A percentile compares a stretch with the other conserved stretches of the same genome.
phyloP scores from a whole-genome alignment of 495 filamentous ascomycete genomes.

The Talaromyces liani region DNA sequence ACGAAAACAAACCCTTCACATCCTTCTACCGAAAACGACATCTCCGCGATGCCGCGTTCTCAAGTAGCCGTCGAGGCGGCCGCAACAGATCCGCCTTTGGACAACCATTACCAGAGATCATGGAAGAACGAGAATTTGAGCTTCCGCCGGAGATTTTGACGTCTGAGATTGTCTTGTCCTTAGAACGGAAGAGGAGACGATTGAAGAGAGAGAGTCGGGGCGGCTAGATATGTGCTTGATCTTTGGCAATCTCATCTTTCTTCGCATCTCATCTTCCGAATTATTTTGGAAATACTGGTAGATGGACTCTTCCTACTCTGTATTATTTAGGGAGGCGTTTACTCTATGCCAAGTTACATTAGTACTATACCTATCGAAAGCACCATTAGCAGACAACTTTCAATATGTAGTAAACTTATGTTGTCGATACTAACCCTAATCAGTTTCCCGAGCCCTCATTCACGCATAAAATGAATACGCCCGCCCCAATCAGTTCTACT shows the following conservation, averaged over 20 bases:
- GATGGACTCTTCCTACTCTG: background rate
- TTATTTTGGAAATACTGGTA: background rate
- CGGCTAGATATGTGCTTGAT: background rate
- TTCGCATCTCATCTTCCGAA: background rate
- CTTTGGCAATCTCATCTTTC: background rate
- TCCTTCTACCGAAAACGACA: conserved; percentile 79
- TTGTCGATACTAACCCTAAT: too few relatives aligned
- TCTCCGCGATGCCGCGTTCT: conserved; percentile 67
- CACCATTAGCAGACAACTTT: too few relatives aligned
- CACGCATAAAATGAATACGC: too few relatives aligned
- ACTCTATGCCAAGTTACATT: background rate
- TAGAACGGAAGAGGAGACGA: conserved; percentile 51
- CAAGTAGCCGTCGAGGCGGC: conserved; percentile 48
- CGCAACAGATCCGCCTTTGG: conserved; percentile 66
- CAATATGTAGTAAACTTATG: too few relatives aligned
- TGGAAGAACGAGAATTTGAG: conserved; percentile 60
- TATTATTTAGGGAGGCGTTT: background rate
- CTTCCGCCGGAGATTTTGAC: conserved; percentile 65
- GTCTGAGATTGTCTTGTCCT: conserved; percentile 56
- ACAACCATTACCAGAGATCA: conserved; percentile 65
- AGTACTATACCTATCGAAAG: background rate
- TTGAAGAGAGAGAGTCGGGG: conserved; percentile 32
- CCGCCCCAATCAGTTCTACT: too few relatives aligned
- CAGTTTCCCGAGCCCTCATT: too few relatives aligned
- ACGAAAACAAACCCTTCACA: conserved; percentile 61